These are phyloP conservation scores for Candida dendrica DNA, from an alignment of 805 yeast species.

Conservation along the genomic window DNA sequence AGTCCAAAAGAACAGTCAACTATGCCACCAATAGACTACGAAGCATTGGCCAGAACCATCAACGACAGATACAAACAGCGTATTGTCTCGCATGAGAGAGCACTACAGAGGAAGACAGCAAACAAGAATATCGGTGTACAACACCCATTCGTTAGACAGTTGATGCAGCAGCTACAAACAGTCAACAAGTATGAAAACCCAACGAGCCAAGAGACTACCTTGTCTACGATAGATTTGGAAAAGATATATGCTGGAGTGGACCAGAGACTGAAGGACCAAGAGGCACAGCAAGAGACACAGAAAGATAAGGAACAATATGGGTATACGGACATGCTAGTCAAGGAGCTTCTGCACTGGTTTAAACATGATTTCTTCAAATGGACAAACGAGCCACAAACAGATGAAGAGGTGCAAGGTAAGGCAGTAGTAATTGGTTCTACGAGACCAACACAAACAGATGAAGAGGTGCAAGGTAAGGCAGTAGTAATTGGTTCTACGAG, in stretches of 20 bases:
- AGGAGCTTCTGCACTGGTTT: constrained; percentile 59
- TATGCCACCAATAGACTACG: not conserved
- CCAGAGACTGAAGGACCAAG: constrained; percentile 26
- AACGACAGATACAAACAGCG: not conserved
- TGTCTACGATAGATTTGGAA: constrained; percentile 58
- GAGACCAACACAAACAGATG: constrained; percentile 45
- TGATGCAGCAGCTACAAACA: not conserved
- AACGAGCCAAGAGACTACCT: constrained; percentile 30
- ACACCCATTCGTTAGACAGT: not conserved
- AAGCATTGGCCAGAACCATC: not conserved
- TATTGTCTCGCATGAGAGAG: not conserved
- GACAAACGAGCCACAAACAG: constrained; percentile 68
- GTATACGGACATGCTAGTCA: constrained; percentile 51
- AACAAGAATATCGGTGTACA: no score
- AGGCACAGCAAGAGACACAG: constrained; percentile 12
- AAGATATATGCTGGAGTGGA: constrained; percentile 58
- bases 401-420: constrained; percentile 37
- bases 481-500: constrained; percentile 28
- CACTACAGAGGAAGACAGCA: not conserved
- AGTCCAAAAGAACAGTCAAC: no score
- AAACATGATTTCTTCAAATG: constrained; percentile 76
- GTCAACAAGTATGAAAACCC: constrained; percentile 13
- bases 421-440: constrained; percentile 31
- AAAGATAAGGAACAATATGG: constrained; percentile 22
- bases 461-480: constrained; percentile 36